phyloP scores from a whole-genome alignment of 139 green algal genomes.

The Volvox reticuliferus region DNA sequence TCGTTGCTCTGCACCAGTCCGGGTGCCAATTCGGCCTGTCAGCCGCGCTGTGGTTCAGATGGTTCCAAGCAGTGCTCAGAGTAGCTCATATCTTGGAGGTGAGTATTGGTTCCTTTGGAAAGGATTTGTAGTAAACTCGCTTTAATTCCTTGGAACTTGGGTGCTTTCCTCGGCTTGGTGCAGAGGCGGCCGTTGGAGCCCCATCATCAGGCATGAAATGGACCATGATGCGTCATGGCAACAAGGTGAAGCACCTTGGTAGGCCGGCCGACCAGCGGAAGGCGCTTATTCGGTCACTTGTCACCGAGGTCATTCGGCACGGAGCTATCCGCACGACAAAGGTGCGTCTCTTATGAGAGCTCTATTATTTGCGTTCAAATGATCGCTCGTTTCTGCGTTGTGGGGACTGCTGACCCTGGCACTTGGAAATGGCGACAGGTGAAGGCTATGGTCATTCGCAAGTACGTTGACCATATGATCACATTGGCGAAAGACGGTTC shows the following conservation, averaged over 20 bases:
- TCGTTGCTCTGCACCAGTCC: constrained; percentile 7
- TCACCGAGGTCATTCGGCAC: constrained; percentile 95
- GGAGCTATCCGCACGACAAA: constrained; percentile 96
- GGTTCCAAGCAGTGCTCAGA: neutral
- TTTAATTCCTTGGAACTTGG: neutral
- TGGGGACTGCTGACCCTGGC: neutral
- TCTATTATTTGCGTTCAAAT: neutral
- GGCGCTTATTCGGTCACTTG: constrained; percentile 91
- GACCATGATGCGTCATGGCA: constrained; percentile 95
- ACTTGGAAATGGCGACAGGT: constrained; percentile 63
- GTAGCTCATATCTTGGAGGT: constrained; percentile 39
- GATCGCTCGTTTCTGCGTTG: neutral
- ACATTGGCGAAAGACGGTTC: constrained; percentile 94
- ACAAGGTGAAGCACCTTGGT: constrained; percentile 84
- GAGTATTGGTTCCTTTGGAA: neutral
- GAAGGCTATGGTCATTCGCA: constrained; percentile 94
- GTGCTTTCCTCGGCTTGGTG: neutral
- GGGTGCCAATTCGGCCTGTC: constrained; percentile 10
- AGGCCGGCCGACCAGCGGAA: constrained; percentile 97
- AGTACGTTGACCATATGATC: constrained; percentile 98
- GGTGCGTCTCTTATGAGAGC: constrained; percentile 43
- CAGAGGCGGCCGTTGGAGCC: constrained; percentile 56
- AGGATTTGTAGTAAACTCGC: neutral
- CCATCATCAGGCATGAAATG: constrained; percentile 61
- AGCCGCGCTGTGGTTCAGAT: neutral